Evolutionary conservation across 495 filamentous ascomycete species (phyloP), one percentile per base, ranked within the genome.

Genomic region (Podospora australis): DNA sequence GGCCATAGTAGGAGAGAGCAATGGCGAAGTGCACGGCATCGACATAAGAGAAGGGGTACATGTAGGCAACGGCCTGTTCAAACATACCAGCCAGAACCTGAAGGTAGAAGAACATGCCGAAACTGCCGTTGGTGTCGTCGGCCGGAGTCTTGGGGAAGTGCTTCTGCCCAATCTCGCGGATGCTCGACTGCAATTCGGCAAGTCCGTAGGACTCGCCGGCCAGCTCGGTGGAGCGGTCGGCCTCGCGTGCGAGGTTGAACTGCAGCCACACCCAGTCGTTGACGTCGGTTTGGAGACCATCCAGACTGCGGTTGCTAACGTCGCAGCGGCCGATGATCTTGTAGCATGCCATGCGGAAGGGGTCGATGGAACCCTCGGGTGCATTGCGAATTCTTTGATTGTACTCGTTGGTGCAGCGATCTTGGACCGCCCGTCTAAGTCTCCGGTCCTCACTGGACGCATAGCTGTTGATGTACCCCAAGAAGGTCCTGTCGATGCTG

Each of bases 241-340:
- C 82, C 60, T 99, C 92, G 45, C 94, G 75, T 13, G 90, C 89
- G 35, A 99, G 82, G 55, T 80, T 86, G 65, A 97, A 88, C 63
- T 97, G 92, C 48, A 99, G 68, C 92, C 92, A 99, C 65, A 94
- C 82, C 88, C 89, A 97, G 62, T 97, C 94, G 55, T 95, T 87
- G 39, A 95, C 82, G 20, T 80, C 84, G 47, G 84, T 84, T 46
- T 79, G 83, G 14, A 97, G 74, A 39, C 79, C 78, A n/a, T 94
- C 87, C 9, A 96, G 73, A 47, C 77, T 87, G 53, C 90, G 79
- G 42, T 84, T 83, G 50, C 68, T 74, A 16, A 99, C 77, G 56
- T 97, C 92, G 68, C 90, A 96, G 25, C 92, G 88, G 39, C 92
- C 92, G 56, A 97, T 84, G 46, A 99, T 81, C 68, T 97, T 97